Conservation (phyloP, 1,284 basidiomycete species). For the Tylopilus orsonianus region DNA sequence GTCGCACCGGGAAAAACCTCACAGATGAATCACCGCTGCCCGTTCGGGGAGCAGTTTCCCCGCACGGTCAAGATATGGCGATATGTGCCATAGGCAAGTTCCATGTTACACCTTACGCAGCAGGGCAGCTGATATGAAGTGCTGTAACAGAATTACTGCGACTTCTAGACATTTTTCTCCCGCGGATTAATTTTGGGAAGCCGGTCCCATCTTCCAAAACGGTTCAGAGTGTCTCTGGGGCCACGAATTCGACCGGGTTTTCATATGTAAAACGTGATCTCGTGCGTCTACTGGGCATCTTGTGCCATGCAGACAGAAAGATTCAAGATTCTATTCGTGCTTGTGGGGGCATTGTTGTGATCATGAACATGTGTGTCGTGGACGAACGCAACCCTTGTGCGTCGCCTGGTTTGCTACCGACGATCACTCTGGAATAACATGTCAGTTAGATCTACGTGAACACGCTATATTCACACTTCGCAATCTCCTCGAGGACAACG, state of each 20-base stretch:
- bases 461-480: conserved; percentile 84
- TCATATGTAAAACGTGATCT: conserved; percentile 81
- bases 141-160: conserved; percentile 58
- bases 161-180: conserved; percentile 71
- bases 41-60: conserved; percentile 44
- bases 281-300: conserved; percentile 75
- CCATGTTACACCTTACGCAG: conserved; percentile 1
- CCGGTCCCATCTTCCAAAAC: conserved; percentile 37
- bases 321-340: conserved; percentile 74
- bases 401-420: conserved; percentile 34
- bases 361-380: conserved; percentile 84
- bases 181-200: conserved; percentile 74
- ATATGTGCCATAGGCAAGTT: conserved; percentile 62
- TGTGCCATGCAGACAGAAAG: conserved; percentile 59
- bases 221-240: conserved; percentile 20
- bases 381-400: conserved; percentile 90
- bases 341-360: conserved; percentile 71
- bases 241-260: conserved; percentile 58
- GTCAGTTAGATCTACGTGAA: conserved; percentile 73
- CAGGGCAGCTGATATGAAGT: conserved; percentile 13
- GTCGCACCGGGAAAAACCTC: conserved; percentile 13
- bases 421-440: conserved; percentile 4
- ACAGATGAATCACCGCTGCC: conserved; percentile 36
- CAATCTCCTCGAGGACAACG: conserved; percentile 74
- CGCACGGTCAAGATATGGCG: conserved; percentile 46